These are phyloP conservation scores for Cercospora brassicicola DNA, from an alignment of 2,329 filamentous ascomycete genomes.

Conservation along the genomic window DNA sequence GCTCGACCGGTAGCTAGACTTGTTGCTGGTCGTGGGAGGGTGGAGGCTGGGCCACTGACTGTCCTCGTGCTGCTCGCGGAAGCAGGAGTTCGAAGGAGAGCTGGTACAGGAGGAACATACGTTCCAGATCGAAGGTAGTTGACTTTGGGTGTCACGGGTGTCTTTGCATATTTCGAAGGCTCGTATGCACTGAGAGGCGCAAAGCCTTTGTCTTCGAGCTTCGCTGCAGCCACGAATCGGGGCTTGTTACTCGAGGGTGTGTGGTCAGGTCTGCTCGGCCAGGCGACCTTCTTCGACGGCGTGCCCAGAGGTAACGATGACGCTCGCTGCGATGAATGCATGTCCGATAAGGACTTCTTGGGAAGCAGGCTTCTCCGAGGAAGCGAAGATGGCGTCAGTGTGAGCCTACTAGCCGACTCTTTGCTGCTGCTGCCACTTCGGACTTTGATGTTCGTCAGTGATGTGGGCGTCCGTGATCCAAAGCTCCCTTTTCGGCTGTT, in stretches of 20 bases:
- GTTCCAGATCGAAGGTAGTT: constrained; percentile 30
- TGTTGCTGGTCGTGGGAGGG: constrained; percentile 26
- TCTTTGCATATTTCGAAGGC: constrained; percentile 39
- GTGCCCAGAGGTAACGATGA: constrained; percentile 27
- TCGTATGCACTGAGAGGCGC: constrained; percentile 38
- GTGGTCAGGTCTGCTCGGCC: constrained; percentile 24
- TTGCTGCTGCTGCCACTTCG: constrained; percentile 22
- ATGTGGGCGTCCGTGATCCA: constrained; percentile 47
- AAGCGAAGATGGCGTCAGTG: constrained; percentile 23
- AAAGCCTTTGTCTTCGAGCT: constrained; percentile 32
- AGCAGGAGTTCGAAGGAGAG: constrained; percentile 15
- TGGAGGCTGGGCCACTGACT: constrained; percentile 22
- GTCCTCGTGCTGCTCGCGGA: constrained; percentile 10
- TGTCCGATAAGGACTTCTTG: constrained; percentile 22
- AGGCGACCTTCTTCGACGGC: constrained; percentile 16
- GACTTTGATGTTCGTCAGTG: constrained; percentile 31
- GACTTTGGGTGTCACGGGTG: constrained; percentile 34
- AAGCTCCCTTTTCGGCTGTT: constrained; percentile 55
- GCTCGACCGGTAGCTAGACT: constrained; percentile 12
- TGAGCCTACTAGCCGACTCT: constrained; percentile 15
- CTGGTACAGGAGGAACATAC: constrained; percentile 16
- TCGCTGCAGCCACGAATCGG: constrained; percentile 29
- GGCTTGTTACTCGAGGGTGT: constrained; percentile 28
- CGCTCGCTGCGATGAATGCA: constrained; percentile 24
- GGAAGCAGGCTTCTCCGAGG: constrained; percentile 25